phyloP scores from a whole-genome alignment of 192 early-diverging fungal genomes.

The Rhizophlyctis rosea region DNA sequence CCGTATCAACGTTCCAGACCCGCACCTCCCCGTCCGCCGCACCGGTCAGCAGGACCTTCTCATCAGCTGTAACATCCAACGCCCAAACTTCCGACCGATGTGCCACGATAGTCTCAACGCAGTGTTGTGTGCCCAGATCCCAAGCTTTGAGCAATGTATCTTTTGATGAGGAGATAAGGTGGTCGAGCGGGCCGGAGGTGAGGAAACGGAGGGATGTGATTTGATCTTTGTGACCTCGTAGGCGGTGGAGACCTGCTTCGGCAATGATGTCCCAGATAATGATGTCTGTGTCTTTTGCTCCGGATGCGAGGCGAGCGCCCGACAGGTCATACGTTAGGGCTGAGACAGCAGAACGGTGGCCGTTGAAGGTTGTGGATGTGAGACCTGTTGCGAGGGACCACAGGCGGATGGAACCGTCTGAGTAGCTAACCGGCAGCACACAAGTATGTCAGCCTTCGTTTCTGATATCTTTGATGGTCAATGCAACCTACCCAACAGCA shows the following conservation, averaged over 20 bases:
- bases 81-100: conserved; percentile 96
- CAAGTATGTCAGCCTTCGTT: background rate
- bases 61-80: conserved; percentile 64
- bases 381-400: conserved; percentile 61
- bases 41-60: conserved; percentile 74
- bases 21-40: conserved; percentile 79
- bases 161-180: conserved; percentile 87
- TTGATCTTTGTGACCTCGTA: conserved; percentile 95
- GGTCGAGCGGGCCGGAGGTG: conserved; percentile 33
- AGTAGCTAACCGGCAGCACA: conserved; percentile 51
- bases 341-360: conserved; percentile 84
- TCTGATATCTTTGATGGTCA: background rate
- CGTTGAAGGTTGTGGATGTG: conserved; percentile 73
- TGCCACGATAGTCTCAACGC: conserved; percentile 88
- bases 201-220: conserved; percentile 76
- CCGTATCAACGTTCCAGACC: conserved; percentile 81
- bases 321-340: conserved; percentile 76
- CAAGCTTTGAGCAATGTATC: conserved; percentile 95
- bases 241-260: conserved; percentile 80
- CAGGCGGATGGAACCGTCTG: conserved; percentile 89
- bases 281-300: conserved; percentile 89
- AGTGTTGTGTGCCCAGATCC: conserved; percentile 92
- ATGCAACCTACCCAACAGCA: conserved; percentile 75
- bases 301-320: conserved; percentile 84
- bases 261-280: conserved; percentile 94